Conservation (phyloP, 2,329 filamentous ascomycete genomes). For the Knoxdaviesia proteae region DNA sequence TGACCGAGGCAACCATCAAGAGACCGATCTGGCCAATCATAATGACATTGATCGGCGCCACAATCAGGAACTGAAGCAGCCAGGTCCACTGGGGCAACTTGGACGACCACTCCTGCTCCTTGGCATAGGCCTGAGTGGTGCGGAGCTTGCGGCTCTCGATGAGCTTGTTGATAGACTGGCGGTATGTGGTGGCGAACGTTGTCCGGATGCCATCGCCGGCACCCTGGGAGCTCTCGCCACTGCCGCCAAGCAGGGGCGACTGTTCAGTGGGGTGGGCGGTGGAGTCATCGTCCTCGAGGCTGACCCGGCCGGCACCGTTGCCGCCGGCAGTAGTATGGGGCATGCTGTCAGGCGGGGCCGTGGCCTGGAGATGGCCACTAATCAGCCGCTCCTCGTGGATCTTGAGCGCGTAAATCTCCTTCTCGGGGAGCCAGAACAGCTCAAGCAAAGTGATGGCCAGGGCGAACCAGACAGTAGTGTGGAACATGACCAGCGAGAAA, state of each 20-base stretch:
- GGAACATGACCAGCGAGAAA: constrained; percentile 67
- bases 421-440: constrained; percentile 54
- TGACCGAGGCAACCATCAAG: constrained; percentile 46
- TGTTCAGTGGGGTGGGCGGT: constrained; percentile 20
- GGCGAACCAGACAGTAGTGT: constrained; percentile 54
- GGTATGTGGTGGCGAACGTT: constrained; percentile 34
- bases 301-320: too few species aligned
- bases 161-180: constrained; percentile 22
- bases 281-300: background rate
- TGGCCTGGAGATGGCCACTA: constrained; percentile 1
- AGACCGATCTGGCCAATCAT: constrained; percentile 59
- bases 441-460: constrained; percentile 60
- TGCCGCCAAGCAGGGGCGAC: constrained; percentile 22
- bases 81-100: constrained; percentile 67
- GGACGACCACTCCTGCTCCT: constrained; percentile 74
- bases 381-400: constrained; percentile 22
- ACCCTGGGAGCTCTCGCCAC: constrained; percentile 8
- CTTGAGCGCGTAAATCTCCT: constrained; percentile 44
- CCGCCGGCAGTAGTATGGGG: background rate
- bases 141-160: constrained; percentile 13
- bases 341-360: constrained; percentile 1
- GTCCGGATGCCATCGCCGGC: constrained; percentile 18
- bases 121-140: constrained; percentile 27
- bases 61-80: constrained; percentile 65
- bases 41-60: constrained; percentile 60